phyloP scores from a whole-genome alignment of 495 filamentous ascomycete species.

The Penicillium fimorum region DNA sequence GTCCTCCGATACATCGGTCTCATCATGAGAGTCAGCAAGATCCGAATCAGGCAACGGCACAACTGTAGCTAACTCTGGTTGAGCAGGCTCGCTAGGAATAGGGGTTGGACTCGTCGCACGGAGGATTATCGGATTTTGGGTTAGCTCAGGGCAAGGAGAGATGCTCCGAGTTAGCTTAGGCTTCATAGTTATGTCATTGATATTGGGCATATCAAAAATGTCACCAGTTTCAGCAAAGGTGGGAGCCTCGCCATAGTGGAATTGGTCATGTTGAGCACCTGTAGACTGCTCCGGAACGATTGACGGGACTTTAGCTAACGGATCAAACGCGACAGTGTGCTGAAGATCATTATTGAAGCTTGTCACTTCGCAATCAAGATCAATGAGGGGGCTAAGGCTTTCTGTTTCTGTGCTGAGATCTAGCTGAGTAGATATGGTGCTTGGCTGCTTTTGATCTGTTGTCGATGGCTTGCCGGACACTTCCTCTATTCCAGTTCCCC shows the following conservation, averaged over 20 bases:
- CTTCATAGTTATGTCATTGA: background rate
- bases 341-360: background rate
- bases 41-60: background rate
- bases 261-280: background rate
- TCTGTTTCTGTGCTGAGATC: background rate
- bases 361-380: background rate
- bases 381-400: background rate
- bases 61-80: background rate
- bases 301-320: background rate
- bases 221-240: background rate
- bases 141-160: background rate
- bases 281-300: background rate
- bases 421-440: background rate
- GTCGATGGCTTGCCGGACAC: background rate
- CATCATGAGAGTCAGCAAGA: too few relatives aligned
- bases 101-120: too few relatives aligned
- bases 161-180: background rate
- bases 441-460: background rate
- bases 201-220: background rate
- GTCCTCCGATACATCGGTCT: background rate
- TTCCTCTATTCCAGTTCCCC: too few relatives aligned
- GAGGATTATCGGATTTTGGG: background rate
- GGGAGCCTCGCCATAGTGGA: background rate
- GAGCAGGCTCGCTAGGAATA: background rate
- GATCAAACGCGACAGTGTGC: background rate